phyloP scores from a whole-genome alignment of 129 eudicot species.

The Arctium minus region DNA sequence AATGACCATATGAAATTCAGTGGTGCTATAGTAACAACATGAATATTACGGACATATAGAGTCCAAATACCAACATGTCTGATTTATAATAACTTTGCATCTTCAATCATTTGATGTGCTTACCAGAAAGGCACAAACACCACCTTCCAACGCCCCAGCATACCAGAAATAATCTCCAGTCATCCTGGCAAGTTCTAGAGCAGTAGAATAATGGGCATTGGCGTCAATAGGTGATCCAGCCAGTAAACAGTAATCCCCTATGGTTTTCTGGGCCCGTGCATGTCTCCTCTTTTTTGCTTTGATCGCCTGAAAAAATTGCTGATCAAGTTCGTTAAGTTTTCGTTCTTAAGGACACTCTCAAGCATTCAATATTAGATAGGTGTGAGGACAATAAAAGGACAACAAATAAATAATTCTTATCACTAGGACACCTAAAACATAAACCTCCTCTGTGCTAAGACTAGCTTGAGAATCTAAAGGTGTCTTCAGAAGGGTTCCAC shows the following conservation, averaged over 20 bases:
- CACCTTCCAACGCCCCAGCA: constrained; percentile 97
- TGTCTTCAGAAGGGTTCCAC: constrained; percentile 86
- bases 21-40: not conserved
- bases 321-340: constrained; percentile 23
- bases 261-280: constrained; percentile 94
- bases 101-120: constrained; percentile 7
- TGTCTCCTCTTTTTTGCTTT: constrained; percentile 84
- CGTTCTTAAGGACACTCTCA: not conserved
- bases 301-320: constrained; percentile 60
- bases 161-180: constrained; percentile 97
- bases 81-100: not conserved
- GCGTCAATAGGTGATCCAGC: constrained; percentile 98
- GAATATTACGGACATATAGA: not conserved
- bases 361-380: not conserved
- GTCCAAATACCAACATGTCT: not conserved
- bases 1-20: not conserved
- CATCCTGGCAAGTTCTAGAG: constrained; percentile 81
- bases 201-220: constrained; percentile 78
- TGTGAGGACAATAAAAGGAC: not conserved
- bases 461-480: constrained; percentile 99
- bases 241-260: constrained; percentile 90
- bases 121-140: constrained; percentile 96
- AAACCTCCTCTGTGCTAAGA: constrained; percentile 99
- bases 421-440: constrained; percentile 83
- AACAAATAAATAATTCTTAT: constrained; percentile 22